A percentile compares a stretch with the other conserved stretches of the same genome.
These are phyloP conservation scores for Fusarium virguliforme DNA, from an alignment of 2,329 filamentous ascomycete species.

Conservation along the genomic window DNA sequence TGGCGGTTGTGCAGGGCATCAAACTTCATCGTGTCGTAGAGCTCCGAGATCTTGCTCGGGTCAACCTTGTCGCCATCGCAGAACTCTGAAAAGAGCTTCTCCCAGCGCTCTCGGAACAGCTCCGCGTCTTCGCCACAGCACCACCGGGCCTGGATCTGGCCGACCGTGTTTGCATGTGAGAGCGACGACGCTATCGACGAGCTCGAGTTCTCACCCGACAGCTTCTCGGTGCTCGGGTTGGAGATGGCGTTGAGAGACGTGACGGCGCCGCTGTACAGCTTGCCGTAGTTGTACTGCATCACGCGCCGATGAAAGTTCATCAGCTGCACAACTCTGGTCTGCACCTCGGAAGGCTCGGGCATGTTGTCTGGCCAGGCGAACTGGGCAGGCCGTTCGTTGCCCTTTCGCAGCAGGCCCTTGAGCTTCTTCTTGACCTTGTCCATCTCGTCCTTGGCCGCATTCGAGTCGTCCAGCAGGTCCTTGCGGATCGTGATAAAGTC, in stretches of 20 bases:
- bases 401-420: constrained; percentile 90
- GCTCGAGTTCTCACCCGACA: constrained; percentile 60
- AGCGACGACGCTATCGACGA: constrained; percentile 66
- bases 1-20: constrained; percentile 97
- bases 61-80: constrained; percentile 98
- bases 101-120: constrained; percentile 96
- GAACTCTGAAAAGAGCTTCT: constrained; percentile 97
- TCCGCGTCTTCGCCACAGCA: constrained; percentile 96
- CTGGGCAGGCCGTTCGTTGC: constrained; percentile 92
- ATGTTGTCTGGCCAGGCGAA: constrained; percentile 99
- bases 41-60: constrained; percentile 97
- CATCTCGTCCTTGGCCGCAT: constrained; percentile 99
- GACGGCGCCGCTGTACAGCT: constrained; percentile 78
- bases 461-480: constrained; percentile 95
- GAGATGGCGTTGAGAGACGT: constrained; percentile 74
- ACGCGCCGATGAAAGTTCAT: constrained; percentile 98
- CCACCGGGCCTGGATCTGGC: constrained; percentile 89
- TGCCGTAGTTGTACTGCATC: constrained; percentile 94
- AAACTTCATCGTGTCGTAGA: constrained; percentile 99
- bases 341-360: constrained; percentile 93
- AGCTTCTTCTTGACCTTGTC: constrained; percentile 99
- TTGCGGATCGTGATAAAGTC: constrained; percentile 94
- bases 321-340: constrained; percentile 90
- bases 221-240: constrained; percentile 66
- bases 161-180: constrained; percentile 75